phyloP scores from a whole-genome alignment of 352 stramenopile genomes.

The Globisporangium abappressorium region DNA sequence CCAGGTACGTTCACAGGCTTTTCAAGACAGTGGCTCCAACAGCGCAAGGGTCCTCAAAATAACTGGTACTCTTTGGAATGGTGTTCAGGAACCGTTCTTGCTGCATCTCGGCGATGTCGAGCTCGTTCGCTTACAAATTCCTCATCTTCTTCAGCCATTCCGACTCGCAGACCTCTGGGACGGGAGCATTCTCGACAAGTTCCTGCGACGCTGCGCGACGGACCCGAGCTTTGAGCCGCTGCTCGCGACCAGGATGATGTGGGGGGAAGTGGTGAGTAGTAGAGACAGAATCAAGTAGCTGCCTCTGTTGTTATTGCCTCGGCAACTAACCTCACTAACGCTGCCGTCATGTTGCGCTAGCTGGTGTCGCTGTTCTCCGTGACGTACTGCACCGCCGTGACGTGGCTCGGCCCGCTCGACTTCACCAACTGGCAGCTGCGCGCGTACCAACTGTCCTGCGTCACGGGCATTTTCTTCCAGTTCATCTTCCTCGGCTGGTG shows the following conservation, averaged over 20 bases:
- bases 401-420: slow-evolving; percentile 51
- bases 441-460: slow-evolving; percentile 35
- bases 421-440: slow-evolving; percentile 49
- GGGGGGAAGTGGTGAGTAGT: slow-evolving; percentile 32
- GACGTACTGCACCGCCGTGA: slow-evolving; percentile 33
- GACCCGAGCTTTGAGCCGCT: slow-evolving; percentile 29
- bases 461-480: slow-evolving; percentile 33
- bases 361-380: slow-evolving; percentile 54
- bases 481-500: slow-evolving; percentile 35
- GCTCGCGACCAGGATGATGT: slow-evolving; percentile 29
- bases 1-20: slow-evolving; percentile 1
- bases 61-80: neutral
- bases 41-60: neutral
- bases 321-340: neutral
- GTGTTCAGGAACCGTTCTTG: slow-evolving; percentile 2
- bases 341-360: slow-evolving; percentile 6
- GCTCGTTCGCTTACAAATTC: neutral
- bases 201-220: slow-evolving; percentile 21
- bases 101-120: slow-evolving; percentile 8
- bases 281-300: neutral
- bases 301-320: neutral
- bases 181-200: slow-evolving; percentile 23
- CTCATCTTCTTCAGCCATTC: neutral
- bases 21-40: neutral
- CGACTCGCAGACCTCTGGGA: slow-evolving; percentile 18